Conservation (phyloP, 495 filamentous ascomycete genomes). For the Aspergillus coremiiformis region DNA sequence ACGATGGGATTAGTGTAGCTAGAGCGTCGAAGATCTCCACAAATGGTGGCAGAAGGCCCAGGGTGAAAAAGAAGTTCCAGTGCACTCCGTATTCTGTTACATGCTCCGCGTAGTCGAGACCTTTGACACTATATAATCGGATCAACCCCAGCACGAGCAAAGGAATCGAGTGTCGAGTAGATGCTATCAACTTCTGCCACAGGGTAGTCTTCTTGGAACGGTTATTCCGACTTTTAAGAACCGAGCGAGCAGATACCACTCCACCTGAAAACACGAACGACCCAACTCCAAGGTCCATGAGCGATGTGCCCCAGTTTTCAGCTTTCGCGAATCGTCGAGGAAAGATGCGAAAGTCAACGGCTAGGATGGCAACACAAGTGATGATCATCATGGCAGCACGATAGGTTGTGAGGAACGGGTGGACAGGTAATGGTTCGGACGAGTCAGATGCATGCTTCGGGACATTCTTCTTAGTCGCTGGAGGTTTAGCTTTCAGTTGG, state of each 20-base stretch:
- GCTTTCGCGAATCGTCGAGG: conserved; percentile 94
- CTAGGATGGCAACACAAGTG: conserved; percentile 89
- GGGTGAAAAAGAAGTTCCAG: conserved; percentile 99
- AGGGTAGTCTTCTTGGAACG: conserved; percentile 36
- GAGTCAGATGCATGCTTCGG: conserved; percentile 10
- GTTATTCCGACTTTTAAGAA: conserved; percentile 61
- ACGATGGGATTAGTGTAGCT: conserved; percentile 55
- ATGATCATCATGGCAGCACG: conserved; percentile 87
- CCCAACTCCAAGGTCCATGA: conserved; percentile 97
- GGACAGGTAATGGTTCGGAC: conserved; percentile 58
- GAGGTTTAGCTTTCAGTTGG: conserved; percentile 51
- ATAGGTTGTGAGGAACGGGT: conserved; percentile 88
- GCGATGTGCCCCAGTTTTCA: conserved; percentile 93
- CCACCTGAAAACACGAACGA: conserved; percentile 96
- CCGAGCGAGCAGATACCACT: conserved; percentile 80
- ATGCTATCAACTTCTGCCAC: conserved; percentile 46
- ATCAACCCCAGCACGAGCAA: conserved; percentile 74
- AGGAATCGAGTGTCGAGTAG: conserved; percentile 74
- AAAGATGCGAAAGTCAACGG: conserved; percentile 90
- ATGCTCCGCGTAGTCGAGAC: conserved; percentile 92
- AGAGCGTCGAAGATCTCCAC: conserved; percentile 74
- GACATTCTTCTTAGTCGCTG: conserved; percentile 16
- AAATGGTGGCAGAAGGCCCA: conserved; percentile 82
- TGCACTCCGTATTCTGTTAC: conserved; percentile 97
- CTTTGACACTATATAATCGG: conserved; percentile 82